Percentiles rank a stretch among this genome's conserved stretches.
Evolutionary conservation across 106 monocot genomes (phyloP).

Genomic region (Hemerocallis citrina): DNA sequence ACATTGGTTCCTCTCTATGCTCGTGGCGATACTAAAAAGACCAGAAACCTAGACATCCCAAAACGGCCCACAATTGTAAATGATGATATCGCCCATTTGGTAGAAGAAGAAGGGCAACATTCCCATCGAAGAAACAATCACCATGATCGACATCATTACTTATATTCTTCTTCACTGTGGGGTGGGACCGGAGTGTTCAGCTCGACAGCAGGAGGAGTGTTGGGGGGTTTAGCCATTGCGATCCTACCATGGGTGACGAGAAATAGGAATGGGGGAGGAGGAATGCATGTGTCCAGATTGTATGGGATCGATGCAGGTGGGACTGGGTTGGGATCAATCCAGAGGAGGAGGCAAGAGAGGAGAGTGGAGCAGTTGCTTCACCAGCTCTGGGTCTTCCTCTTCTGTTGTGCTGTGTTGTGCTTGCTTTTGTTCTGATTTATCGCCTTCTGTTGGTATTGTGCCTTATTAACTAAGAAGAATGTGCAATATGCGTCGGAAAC

Average conservation of each 20-base stretch:
- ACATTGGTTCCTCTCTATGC: slow-evolving; percentile 9
- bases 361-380: slow-evolving; percentile 14
- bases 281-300: background rate
- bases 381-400: slow-evolving; percentile 23
- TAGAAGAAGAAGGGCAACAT: background rate
- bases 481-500: no score
- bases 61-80: slow-evolving; percentile 15
- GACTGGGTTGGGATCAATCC: no score
- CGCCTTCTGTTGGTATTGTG: background rate
- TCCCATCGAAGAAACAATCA: background rate
- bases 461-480: no score
- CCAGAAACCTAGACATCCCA: background rate
- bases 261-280: background rate
- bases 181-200: slow-evolving; percentile 13
- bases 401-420: slow-evolving; percentile 5
- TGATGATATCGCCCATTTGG: background rate
- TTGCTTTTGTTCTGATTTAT: slow-evolving; percentile 19
- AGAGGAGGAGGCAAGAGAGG: slow-evolving; percentile 14
- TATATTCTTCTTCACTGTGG: slow-evolving; percentile 10
- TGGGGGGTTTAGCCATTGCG: slow-evolving; percentile 33
- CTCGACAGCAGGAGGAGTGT: slow-evolving; percentile 31
- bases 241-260: slow-evolving; percentile 36
- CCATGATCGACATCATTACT: background rate
- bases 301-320: slow-evolving; percentile 1
- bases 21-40: background rate